Evolutionary conservation across 371 early-diverging fungal genomes (phyloP), one percentile per base, ranked within the genome.

Genomic region (Rhizopus sp.): DNA sequence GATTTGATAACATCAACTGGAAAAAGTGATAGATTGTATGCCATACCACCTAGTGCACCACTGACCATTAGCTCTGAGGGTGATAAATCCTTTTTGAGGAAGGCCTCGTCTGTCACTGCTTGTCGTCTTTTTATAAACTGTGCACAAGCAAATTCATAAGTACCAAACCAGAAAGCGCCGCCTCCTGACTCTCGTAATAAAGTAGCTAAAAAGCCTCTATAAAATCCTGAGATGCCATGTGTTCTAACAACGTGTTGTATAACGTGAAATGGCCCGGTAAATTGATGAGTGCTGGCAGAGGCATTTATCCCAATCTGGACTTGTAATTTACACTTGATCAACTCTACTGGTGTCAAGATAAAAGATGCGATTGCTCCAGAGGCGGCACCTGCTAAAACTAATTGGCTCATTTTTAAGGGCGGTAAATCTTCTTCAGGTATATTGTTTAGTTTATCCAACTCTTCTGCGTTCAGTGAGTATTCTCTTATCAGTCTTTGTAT

Each of bases 1-100:
- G 91, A 90, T 73, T 98, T 98, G 68, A 98, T 88, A 13, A 94
- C 92, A 72, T 98, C 98, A 7, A 93, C 94, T 5, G 98, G 98
- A 70, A 91, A 98, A 34, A 95, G 80, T 30, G 88, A 81, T 33
- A 84, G 72, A 68, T 98, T 97, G 80, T 93, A 98, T 0, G 87
- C 86, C 82, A 96, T 91, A 9, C 98, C 98, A 9, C 95, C 96
- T 48, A 93, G 54, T 0, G 93, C 97, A 49, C 98, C 98, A 7
- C 94, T 93, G 5, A 80, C 38, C 85, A 96, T 91, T 38, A 97
- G 73, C 37, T 92, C 85, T 32, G 64, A 64, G 0, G 89, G 68
- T 3, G 78, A 68, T 31, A 93, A 57, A 60, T 87, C 86, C 10
- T 75, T 69, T 55, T 89, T 89, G 30, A 78, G 66, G 16, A 80